These are phyloP conservation scores for Penicillium paneum DNA, from an alignment of 2,329 filamentous ascomycete species.

Conservation along the genomic window DNA sequence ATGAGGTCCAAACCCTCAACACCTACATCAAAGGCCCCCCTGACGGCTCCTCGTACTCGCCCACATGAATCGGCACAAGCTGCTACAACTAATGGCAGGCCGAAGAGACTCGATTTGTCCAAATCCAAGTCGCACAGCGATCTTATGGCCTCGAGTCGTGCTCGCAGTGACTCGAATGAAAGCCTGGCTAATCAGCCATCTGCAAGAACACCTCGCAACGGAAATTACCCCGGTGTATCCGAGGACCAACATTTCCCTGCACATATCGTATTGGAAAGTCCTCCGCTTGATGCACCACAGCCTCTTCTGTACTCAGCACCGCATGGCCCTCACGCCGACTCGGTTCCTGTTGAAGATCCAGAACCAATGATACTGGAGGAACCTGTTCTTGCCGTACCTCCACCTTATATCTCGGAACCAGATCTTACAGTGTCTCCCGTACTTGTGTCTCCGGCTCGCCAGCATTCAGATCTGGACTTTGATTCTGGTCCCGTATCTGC, in stretches of 20 bases:
- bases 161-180: slow-evolving; percentile 25
- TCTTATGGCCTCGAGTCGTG: slow-evolving; percentile 28
- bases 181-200: slow-evolving; percentile 13
- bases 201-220: slow-evolving; percentile 6
- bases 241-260: slow-evolving; percentile 50
- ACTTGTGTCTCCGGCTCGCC: background rate
- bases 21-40: slow-evolving; percentile 29
- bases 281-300: slow-evolving; percentile 17
- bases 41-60: slow-evolving; percentile 29
- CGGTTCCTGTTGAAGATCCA: slow-evolving; percentile 15
- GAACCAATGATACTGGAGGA: slow-evolving; percentile 10
- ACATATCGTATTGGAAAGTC: slow-evolving; percentile 21
- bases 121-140: slow-evolving; percentile 29
- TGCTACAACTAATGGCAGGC: slow-evolving; percentile 33
- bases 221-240: slow-evolving; percentile 45
- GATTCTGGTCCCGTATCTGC: slow-evolving; percentile 7
- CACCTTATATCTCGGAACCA: slow-evolving; percentile 2
- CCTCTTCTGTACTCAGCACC: background rate
- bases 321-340: slow-evolving; percentile 1
- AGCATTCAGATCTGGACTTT: slow-evolving; percentile 3
- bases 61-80: slow-evolving; percentile 31
- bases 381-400: background rate
- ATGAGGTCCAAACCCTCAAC: slow-evolving; percentile 31
- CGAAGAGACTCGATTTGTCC: slow-evolving; percentile 33
- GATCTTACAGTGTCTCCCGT: background rate